These are phyloP conservation scores for Plasmodium gallinaceum DNA, from an alignment of 169 alveolate species.

Conservation along the genomic window DNA sequence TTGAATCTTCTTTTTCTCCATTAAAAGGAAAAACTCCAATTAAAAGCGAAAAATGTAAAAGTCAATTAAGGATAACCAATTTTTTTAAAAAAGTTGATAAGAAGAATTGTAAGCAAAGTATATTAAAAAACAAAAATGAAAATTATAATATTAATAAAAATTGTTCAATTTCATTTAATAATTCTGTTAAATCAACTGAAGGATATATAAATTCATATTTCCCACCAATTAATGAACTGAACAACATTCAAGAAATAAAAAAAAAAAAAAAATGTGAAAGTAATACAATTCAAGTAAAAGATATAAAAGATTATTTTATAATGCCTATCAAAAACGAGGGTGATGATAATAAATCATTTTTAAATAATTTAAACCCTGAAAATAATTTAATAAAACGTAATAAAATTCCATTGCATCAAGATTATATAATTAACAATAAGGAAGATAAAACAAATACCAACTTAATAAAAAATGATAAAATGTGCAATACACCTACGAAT, in stretches of 20 bases:
- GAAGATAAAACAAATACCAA: neutral
- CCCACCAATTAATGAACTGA: neutral
- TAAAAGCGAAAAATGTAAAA: slow-evolving; percentile 2
- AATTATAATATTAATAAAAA: slow-evolving; percentile 7
- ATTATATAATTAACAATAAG: neutral
- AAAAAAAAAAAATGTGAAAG: slow-evolving; percentile 1
- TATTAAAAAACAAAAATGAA: neutral
- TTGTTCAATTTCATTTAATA: slow-evolving; percentile 1
- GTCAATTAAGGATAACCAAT: slow-evolving; percentile 42
- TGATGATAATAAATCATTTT: slow-evolving; percentile 9
- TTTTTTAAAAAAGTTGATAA: slow-evolving; percentile 40
- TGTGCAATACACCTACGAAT: no score
- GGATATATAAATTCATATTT: neutral
- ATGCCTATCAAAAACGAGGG: neutral
- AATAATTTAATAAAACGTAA: neutral
- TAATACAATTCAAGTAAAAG: neutral
- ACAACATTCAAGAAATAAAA: neutral
- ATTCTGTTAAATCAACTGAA: slow-evolving; percentile 2
- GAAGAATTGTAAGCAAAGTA: neutral
- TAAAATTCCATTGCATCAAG: neutral
- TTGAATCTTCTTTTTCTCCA: slow-evolving; percentile 12
- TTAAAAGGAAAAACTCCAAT: slow-evolving; percentile 4
- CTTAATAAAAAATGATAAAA: no score
- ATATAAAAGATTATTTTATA: neutral
- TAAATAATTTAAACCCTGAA: slow-evolving; percentile 1